Conservation (phyloP, 2,329 filamentous ascomycete genomes). For the Tolypocladium inflatum region DNA sequence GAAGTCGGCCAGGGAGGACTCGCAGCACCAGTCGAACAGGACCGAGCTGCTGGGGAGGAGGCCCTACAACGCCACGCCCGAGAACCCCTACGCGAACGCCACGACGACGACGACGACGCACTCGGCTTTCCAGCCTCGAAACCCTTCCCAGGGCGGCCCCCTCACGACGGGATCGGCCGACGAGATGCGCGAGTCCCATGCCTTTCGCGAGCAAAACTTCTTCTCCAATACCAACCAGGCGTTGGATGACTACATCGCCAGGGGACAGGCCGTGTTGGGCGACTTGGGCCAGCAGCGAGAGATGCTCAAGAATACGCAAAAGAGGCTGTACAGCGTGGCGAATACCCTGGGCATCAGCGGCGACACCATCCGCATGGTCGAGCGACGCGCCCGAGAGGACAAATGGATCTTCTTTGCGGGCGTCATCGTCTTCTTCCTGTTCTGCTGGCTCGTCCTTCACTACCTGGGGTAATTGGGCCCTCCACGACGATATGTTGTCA, state of each 20-base stretch:
- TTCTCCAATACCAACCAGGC: slow-evolving; percentile 72
- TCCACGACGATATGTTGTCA: slow-evolving; percentile 1
- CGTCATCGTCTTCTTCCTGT: slow-evolving; percentile 76
- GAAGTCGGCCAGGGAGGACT: slow-evolving; percentile 69
- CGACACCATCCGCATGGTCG: slow-evolving; percentile 95
- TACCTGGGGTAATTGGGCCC: slow-evolving; percentile 48
- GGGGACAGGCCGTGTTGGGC: slow-evolving; percentile 80
- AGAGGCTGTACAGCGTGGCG: slow-evolving; percentile 80
- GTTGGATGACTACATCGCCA: slow-evolving; percentile 87
- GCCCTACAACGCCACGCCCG: slow-evolving; percentile 70
- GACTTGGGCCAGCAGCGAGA: slow-evolving; percentile 86
- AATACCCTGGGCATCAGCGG: slow-evolving; percentile 90
- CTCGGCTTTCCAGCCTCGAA: slow-evolving; percentile 30
- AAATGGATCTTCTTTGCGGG: slow-evolving; percentile 97
- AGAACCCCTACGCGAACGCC: slow-evolving; percentile 79
- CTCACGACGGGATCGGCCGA: slow-evolving; percentile 43
- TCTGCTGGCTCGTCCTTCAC: slow-evolving; percentile 86
- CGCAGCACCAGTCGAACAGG: slow-evolving; percentile 55
- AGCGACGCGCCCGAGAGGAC: slow-evolving; percentile 82
- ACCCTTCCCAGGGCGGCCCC: slow-evolving; percentile 24
- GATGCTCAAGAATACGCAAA: slow-evolving; percentile 91
- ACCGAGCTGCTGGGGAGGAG: slow-evolving; percentile 78
- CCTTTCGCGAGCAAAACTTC: slow-evolving; percentile 83
- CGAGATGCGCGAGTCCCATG: slow-evolving; percentile 67
- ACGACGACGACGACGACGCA: slow-evolving; percentile 16